A percentile compares a stretch with the other conserved stretches of the same genome.
These are phyloP conservation scores for Pseudodiploospora longispora DNA, from an alignment of 2,329 filamentous ascomycete species.

Conservation along the genomic window DNA sequence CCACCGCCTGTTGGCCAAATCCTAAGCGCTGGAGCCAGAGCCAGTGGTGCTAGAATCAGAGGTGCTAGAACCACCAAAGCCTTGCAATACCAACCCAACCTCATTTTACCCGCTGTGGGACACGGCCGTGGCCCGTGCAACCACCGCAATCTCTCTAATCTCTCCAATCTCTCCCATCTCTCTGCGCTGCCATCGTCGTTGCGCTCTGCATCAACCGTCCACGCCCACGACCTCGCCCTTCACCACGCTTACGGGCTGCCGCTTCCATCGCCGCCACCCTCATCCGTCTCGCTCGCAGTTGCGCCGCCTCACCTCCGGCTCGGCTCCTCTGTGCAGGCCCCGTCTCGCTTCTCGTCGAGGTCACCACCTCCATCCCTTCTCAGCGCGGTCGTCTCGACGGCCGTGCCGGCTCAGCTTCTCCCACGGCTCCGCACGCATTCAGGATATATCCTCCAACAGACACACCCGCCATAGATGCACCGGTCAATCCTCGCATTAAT, in stretches of 20 bases:
- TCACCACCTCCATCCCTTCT: slow-evolving; percentile 16
- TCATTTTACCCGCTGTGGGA: not conserved
- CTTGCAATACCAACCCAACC: not conserved
- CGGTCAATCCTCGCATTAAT: slow-evolving; percentile 20
- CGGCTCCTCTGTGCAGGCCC: not conserved
- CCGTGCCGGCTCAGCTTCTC: slow-evolving; percentile 32
- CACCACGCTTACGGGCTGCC: too few species aligned
- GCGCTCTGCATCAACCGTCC: not conserved
- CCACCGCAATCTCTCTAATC: slow-evolving; percentile 6
- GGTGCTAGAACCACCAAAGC: not conserved
- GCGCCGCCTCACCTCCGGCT: not conserved
- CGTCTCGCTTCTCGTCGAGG: slow-evolving; percentile 16
- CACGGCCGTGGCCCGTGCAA: slow-evolving; percentile 2
- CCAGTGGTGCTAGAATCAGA: too few species aligned
- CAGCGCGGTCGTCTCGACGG: slow-evolving; percentile 39
- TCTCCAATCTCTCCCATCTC: slow-evolving; percentile 1
- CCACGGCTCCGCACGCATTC: slow-evolving; percentile 42
- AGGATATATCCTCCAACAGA: slow-evolving; percentile 14
- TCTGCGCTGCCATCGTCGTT: not conserved
- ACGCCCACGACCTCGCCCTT: not conserved
- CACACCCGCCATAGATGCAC: slow-evolving; percentile 21
- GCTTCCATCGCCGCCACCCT: too few species aligned
- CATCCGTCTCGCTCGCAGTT: too few species aligned
- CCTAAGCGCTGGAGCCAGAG: too few species aligned
- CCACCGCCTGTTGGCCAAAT: too few species aligned